These are phyloP conservation scores for Pichia sp. DNA, from an alignment of 1,139 yeast species.

Conservation along the genomic window DNA sequence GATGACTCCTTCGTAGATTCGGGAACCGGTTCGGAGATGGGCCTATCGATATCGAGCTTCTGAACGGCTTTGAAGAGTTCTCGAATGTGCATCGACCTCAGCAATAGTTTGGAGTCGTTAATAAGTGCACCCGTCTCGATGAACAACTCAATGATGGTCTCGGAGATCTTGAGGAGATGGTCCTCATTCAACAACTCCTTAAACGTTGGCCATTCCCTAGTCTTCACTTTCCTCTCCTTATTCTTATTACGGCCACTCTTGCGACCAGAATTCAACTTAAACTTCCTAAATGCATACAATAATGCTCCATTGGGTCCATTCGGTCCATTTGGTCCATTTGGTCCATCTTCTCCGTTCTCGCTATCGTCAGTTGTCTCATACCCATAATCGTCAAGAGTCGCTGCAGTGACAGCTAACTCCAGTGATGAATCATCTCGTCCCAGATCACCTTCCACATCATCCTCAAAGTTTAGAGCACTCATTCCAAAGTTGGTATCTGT, in stretches of 20 bases:
- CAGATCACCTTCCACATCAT: too few species aligned
- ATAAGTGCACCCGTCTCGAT: slow-evolving; percentile 54
- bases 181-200: slow-evolving; percentile 19
- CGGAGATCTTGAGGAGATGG: slow-evolving; percentile 34
- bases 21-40: too few species aligned
- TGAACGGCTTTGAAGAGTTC: slow-evolving; percentile 3
- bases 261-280: slow-evolving; percentile 1
- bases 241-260: background rate
- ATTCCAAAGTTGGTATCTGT: too few species aligned
- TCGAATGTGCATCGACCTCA: slow-evolving; percentile 50
- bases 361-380: slow-evolving; percentile 12
- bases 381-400: slow-evolving; percentile 15
- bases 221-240: background rate
- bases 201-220: slow-evolving; percentile 24
- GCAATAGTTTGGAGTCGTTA: slow-evolving; percentile 56
- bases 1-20: too few species aligned
- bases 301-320: too few species aligned
- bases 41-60: too few species aligned
- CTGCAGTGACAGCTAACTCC: slow-evolving; percentile 13
- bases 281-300: slow-evolving; percentile 8
- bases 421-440: too few species aligned
- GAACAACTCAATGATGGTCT: slow-evolving; percentile 47
- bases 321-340: too few species aligned
- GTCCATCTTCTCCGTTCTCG: slow-evolving; percentile 6
- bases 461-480: too few species aligned